These are phyloP conservation scores for Globisporangium cederbergense DNA, from an alignment of 352 stramenopile species.

Conservation along the genomic window DNA sequence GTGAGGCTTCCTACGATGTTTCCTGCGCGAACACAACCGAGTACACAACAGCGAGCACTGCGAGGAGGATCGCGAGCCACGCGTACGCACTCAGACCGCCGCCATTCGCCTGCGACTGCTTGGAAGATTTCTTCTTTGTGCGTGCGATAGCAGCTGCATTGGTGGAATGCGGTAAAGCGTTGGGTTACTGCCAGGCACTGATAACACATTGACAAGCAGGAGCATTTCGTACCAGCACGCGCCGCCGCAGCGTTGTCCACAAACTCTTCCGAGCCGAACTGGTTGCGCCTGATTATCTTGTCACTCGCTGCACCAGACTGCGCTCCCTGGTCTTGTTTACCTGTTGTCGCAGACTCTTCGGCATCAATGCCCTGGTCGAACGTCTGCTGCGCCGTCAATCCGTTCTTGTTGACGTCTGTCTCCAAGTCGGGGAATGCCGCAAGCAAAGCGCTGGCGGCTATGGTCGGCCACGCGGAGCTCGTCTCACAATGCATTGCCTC, in stretches of 20 bases:
- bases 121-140: constrained; percentile 62
- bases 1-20: background rate
- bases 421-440: constrained; percentile 57
- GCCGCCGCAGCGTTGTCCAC: constrained; percentile 45
- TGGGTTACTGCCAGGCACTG: background rate
- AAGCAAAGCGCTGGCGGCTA: constrained; percentile 35
- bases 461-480: constrained; percentile 48
- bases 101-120: constrained; percentile 29
- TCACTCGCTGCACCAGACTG: background rate
- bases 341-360: constrained; percentile 36
- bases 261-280: constrained; percentile 30
- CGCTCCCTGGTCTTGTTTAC: constrained; percentile 17
- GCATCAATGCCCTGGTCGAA: constrained; percentile 65
- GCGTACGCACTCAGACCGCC: constrained; percentile 26
- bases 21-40: constrained; percentile 9
- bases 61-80: constrained; percentile 40
- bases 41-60: constrained; percentile 28
- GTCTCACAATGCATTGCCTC: constrained; percentile 76
- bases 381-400: constrained; percentile 54
- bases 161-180: no score
- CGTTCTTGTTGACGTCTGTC: constrained; percentile 47
- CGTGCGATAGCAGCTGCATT: constrained; percentile 59
- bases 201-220: no score
- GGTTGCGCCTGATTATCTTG: constrained; percentile 30
- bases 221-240: constrained; percentile 37